A percentile compares a stretch with the other conserved stretches of the same genome.
phyloP scores from a whole-genome alignment of 1,139 yeast genomes.

The Hansenula lynferdii region DNA sequence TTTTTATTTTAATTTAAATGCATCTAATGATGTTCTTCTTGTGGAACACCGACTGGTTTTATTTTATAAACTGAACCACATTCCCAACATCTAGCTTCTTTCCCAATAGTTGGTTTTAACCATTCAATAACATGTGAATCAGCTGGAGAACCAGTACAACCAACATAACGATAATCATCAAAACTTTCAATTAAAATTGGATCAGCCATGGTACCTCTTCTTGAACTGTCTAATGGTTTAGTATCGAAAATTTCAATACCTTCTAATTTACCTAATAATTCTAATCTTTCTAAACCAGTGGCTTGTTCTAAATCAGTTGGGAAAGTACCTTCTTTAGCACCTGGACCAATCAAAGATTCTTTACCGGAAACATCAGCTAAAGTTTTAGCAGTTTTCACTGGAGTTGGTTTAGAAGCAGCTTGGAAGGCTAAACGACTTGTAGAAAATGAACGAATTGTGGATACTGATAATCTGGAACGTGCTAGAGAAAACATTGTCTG shows the following conservation, averaged over 20 bases:
- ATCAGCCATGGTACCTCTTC: conserved; percentile 83
- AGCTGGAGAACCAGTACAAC: conserved; percentile 96
- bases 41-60: conserved; percentile 84
- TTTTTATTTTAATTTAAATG: no score
- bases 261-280: conserved; percentile 88
- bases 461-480: conserved; percentile 2
- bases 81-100: conserved; percentile 97
- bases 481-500: neutral
- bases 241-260: conserved; percentile 95
- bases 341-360: conserved; percentile 82
- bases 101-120: conserved; percentile 83
- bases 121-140: conserved; percentile 89
- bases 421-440: conserved; percentile 31
- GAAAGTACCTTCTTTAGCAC: conserved; percentile 77
- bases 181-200: conserved; percentile 90
- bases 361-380: conserved; percentile 79
- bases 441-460: conserved; percentile 36
- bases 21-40: conserved; percentile 51
- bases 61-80: conserved; percentile 94
- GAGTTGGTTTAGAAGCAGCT: conserved; percentile 25
- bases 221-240: conserved; percentile 81
- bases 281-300: conserved; percentile 97
- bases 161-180: conserved; percentile 92
- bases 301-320: conserved; percentile 96
- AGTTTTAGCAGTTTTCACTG: conserved; percentile 56